Evolutionary conservation across 2,329 filamentous ascomycete species (phyloP).

Genomic region (Aspergillus ibericus): DNA sequence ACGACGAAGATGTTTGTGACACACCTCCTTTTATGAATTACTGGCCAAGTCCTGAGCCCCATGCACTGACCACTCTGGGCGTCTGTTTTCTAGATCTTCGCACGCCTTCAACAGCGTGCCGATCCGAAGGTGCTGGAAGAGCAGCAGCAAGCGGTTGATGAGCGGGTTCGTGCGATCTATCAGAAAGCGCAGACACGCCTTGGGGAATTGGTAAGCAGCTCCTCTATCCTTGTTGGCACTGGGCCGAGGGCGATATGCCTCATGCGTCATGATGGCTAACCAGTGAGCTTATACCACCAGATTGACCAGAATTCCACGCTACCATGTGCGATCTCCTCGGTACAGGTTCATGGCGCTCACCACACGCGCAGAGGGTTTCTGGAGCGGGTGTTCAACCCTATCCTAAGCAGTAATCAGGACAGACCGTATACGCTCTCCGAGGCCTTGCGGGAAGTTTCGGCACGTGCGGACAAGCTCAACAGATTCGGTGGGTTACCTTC

Average conservation of each 20-base stretch:
- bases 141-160: conserved; percentile 61
- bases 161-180: conserved; percentile 58
- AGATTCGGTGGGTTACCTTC: conserved; percentile 66
- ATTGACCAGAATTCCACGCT: conserved; percentile 80
- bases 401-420: conserved; percentile 68
- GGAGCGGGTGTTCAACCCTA: conserved; percentile 73
- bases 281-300: conserved; percentile 44
- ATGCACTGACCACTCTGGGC: conserved; percentile 12
- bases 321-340: conserved; percentile 82
- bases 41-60: background rate
- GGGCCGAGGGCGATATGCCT: background rate
- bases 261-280: conserved; percentile 8
- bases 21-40: background rate
- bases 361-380: conserved; percentile 85
- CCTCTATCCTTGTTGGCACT: background rate
- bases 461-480: conserved; percentile 71
- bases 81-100: conserved; percentile 34
- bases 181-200: conserved; percentile 64
- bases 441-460: conserved; percentile 70
- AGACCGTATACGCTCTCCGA: conserved; percentile 75
- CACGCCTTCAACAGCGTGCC: conserved; percentile 48
- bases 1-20: conserved; percentile 42
- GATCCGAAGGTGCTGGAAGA: conserved; percentile 61
- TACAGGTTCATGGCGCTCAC: conserved; percentile 77
- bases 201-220: conserved; percentile 60